Evolutionary conservation across 2,329 filamentous ascomycete species (phyloP).

Genomic region (Daldinia sp.): DNA sequence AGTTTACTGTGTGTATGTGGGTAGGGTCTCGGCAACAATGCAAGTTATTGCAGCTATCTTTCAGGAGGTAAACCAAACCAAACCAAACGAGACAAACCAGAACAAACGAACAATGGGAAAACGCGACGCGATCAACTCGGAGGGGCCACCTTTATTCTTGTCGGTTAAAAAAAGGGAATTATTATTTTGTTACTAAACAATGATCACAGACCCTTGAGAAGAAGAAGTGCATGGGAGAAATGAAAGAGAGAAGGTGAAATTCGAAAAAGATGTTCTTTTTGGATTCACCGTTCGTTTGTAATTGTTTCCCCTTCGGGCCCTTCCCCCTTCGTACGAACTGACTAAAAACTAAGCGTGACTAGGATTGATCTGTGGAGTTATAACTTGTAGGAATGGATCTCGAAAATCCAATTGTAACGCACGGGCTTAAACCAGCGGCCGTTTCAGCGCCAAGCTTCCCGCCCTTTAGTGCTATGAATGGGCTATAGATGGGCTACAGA

Average conservation of each 20-base stretch:
- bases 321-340: constrained; percentile 41
- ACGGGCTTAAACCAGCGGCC: constrained; percentile 11
- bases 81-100: background rate
- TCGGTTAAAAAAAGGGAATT: constrained; percentile 15
- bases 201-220: constrained; percentile 36
- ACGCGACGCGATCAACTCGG: constrained; percentile 24
- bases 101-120: constrained; percentile 19
- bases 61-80: constrained; percentile 17
- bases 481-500: background rate
- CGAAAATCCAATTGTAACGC: constrained; percentile 38
- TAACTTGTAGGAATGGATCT: constrained; percentile 29
- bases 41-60: constrained; percentile 2
- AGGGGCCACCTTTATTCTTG: constrained; percentile 13
- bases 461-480: constrained; percentile 26
- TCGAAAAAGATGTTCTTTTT: constrained; percentile 26
- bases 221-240: constrained; percentile 32
- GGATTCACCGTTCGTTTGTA: constrained; percentile 41
- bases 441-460: constrained; percentile 37
- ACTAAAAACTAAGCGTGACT: constrained; percentile 31
- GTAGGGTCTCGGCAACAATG: constrained; percentile 15
- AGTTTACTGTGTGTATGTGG: constrained; percentile 12
- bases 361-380: constrained; percentile 35
- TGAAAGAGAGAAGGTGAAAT: constrained; percentile 19
- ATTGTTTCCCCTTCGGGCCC: constrained; percentile 30
- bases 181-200: constrained; percentile 33